Percentiles rank a stretch among this genome's conserved stretches.
Conservation (phyloP, 2,329 filamentous ascomycete genomes). For the Pezicula carpinea region DNA sequence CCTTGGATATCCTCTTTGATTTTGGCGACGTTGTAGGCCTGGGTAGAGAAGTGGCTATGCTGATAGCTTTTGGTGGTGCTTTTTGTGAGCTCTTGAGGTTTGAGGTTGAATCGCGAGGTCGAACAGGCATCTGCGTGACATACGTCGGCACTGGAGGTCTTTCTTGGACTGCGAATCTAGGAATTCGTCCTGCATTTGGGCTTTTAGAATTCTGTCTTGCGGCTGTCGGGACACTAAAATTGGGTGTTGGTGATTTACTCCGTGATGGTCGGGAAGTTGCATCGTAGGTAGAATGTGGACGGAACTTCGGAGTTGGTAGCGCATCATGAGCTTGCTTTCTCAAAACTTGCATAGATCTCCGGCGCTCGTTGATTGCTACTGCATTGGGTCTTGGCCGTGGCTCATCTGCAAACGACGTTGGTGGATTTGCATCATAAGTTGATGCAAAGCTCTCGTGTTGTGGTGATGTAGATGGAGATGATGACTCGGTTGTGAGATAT, state of each 20-base stretch:
- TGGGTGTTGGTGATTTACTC: slow-evolving; percentile 18
- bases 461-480: slow-evolving; percentile 54
- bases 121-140: slow-evolving; percentile 1
- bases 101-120: slow-evolving; percentile 5
- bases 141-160: slow-evolving; percentile 2
- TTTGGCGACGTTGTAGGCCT: slow-evolving; percentile 14
- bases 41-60: slow-evolving; percentile 14
- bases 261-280: slow-evolving; percentile 5
- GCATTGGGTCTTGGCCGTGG: slow-evolving; percentile 21
- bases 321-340: slow-evolving; percentile 14
- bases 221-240: slow-evolving; percentile 27
- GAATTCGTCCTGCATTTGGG: neutral
- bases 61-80: slow-evolving; percentile 11
- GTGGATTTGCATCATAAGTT: slow-evolving; percentile 18
- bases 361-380: slow-evolving; percentile 21
- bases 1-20: neutral
- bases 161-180: neutral
- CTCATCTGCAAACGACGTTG: slow-evolving; percentile 13
- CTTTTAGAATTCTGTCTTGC: slow-evolving; percentile 18
- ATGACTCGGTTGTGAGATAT: slow-evolving; percentile 52
- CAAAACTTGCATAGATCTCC: slow-evolving; percentile 26
- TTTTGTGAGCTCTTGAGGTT: slow-evolving; percentile 12
- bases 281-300: slow-evolving; percentile 21
- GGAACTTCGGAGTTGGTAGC: slow-evolving; percentile 10
- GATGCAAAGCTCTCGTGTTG: slow-evolving; percentile 44